Conservation (phyloP, 441 rosid genomes). For the Populus hybrid region DNA sequence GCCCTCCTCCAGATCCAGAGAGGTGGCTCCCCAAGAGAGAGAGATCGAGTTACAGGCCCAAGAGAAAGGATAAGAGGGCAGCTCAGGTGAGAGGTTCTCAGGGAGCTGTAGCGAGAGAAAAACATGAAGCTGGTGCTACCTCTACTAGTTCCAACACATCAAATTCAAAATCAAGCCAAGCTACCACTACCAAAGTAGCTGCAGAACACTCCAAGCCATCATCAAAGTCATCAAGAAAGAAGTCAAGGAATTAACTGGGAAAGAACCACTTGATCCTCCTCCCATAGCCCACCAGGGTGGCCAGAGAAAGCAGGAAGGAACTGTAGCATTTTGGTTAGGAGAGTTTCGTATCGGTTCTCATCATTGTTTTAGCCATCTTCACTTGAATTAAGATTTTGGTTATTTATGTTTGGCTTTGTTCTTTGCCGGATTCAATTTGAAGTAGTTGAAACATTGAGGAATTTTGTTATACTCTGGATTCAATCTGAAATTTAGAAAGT, state of each 20-base stretch:
- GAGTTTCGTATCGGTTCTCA: slow-evolving; percentile 12
- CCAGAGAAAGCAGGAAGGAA: not conserved
- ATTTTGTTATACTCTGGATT: not conserved
- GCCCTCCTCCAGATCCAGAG: slow-evolving; percentile 95
- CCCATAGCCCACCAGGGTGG: not conserved
- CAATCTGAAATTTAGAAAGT: not conserved
- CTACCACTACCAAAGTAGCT: slow-evolving; percentile 42
- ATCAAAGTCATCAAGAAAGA: slow-evolving; percentile 71
- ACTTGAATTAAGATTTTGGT: slow-evolving; percentile 13
- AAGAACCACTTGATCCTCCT: not conserved
- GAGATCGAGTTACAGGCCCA: slow-evolving; percentile 90
- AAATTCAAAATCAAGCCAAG: slow-evolving; percentile 45
- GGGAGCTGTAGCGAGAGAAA: slow-evolving; percentile 78
- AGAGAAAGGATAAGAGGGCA: slow-evolving; percentile 90
- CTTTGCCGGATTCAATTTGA: not conserved
- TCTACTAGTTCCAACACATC: slow-evolving; percentile 33
- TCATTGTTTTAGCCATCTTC: slow-evolving; percentile 4
- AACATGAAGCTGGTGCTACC: slow-evolving; percentile 57
- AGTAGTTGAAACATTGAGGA: not conserved
- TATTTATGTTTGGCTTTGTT: not conserved
- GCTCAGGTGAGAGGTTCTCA: slow-evolving; percentile 95
- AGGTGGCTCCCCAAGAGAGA: slow-evolving; percentile 98
- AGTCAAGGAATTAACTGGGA: slow-evolving; percentile 47
- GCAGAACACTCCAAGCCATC: slow-evolving; percentile 48
- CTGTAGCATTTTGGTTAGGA: slow-evolving; percentile 7